Conservation (phyloP, 164 flowering plant species). For the Tinospora cordifolia region DNA sequence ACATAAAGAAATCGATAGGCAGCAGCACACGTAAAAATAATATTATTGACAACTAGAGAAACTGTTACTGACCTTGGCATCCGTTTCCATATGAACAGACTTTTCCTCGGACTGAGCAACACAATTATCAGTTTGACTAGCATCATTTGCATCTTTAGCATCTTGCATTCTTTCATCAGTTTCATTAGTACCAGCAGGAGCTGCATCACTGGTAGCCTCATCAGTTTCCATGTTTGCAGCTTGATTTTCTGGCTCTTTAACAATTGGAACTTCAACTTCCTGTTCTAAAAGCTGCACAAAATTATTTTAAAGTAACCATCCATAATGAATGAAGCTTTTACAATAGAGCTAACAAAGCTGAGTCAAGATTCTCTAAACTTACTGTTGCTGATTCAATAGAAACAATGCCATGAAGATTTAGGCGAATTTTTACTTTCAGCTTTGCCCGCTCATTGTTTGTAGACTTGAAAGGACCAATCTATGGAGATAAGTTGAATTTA, state of each 20-base stretch:
- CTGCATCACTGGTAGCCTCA: conserved; percentile 33
- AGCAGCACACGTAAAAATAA: too few species aligned
- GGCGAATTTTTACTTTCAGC: conserved; percentile 64
- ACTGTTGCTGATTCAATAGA: conserved; percentile 81
- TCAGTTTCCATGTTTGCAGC: conserved; percentile 68
- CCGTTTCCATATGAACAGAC: conserved; percentile 76
- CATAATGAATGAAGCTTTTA: background rate
- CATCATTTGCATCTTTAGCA: conserved; percentile 39
- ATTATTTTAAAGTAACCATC: background rate
- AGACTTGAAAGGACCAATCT: conserved; percentile 71
- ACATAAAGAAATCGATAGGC: too few species aligned
- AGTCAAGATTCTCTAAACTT: conserved; percentile 21
- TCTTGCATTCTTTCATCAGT: conserved; percentile 69
- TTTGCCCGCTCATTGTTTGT: conserved; percentile 57
- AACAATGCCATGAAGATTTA: conserved; percentile 78
- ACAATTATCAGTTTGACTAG: conserved; percentile 54
- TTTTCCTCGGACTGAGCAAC: conserved; percentile 57
- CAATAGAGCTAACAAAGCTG: background rate
- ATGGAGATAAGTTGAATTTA: background rate
- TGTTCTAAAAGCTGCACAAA: conserved; percentile 58
- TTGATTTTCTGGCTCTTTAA: conserved; percentile 48
- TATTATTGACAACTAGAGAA: background rate
- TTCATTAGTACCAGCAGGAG: conserved; percentile 34
- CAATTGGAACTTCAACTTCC: conserved; percentile 68
- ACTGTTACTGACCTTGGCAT: conserved; percentile 43